Conservation (phyloP, 1,284 basidiomycete species). For the Sporisorium exsertum region DNA sequence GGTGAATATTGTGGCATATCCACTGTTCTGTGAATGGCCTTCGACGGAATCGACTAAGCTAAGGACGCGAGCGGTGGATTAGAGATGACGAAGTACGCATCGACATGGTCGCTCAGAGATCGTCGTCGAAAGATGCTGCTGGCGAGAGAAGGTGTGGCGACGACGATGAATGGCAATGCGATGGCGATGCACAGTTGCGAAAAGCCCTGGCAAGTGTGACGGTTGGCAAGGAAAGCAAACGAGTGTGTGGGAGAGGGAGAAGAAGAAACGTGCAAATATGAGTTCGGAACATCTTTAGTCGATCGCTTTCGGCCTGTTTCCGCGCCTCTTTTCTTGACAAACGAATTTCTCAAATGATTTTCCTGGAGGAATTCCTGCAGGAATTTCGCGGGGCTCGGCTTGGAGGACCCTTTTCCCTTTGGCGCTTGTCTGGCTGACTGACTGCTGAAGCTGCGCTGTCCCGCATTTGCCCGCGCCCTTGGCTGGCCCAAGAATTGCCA, state of each 20-base stretch:
- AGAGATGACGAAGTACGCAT: not conserved
- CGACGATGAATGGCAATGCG: not conserved
- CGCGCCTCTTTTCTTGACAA: not conserved
- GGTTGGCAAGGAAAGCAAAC: not conserved
- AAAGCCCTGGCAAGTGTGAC: not conserved
- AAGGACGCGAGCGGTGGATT: not conserved
- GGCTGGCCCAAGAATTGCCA: not conserved
- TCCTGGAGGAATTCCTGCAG: not conserved
- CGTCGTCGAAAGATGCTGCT: too few relatives aligned
- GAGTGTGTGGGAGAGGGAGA: not conserved
- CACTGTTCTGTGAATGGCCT: too few relatives aligned
- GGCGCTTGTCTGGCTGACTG: too few relatives aligned
- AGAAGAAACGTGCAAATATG: not conserved
- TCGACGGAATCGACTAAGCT: not conserved
- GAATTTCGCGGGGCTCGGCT: not conserved
- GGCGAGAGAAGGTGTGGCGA: not conserved
- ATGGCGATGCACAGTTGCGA: not conserved
- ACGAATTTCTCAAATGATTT: not conserved
- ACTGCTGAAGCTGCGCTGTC: not conserved
- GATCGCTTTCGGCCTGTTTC: not conserved
- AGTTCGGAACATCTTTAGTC: not conserved
- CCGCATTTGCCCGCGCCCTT: not conserved
- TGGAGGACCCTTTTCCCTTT: not conserved
- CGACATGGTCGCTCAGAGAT: conserved; percentile 8
- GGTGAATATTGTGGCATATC: too few relatives aligned